Evolutionary conservation across 768 basidiomycete genomes (phyloP).

Genomic region (Pulveroboletus frians): DNA sequence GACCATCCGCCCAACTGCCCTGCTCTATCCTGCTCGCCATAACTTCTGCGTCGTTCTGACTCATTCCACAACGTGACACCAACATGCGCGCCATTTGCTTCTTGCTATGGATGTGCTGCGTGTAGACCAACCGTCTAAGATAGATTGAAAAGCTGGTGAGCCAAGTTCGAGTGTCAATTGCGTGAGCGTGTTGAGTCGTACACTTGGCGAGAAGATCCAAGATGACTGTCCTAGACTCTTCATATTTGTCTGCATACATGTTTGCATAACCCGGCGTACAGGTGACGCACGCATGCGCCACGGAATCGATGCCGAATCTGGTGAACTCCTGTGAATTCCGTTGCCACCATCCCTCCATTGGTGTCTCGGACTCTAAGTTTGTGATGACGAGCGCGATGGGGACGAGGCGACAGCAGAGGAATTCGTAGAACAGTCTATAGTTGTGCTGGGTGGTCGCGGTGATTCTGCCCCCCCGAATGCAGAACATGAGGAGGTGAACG

Average conservation of each 20-base stretch:
- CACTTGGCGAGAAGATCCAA: conserved; percentile 23
- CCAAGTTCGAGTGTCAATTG: conserved; percentile 22
- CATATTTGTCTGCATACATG: conserved; percentile 33
- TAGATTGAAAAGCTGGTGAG: conserved; percentile 21
- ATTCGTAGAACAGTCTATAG: conserved; percentile 35
- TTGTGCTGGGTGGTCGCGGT: conserved; percentile 32
- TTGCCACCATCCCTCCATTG: conserved; percentile 34
- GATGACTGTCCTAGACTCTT: conserved; percentile 29
- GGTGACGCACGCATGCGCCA: conserved; percentile 30
- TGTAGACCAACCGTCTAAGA: conserved; percentile 20
- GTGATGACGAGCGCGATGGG: conserved; percentile 38
- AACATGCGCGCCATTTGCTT: conserved; percentile 26
- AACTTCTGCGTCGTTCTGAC: conserved; percentile 15
- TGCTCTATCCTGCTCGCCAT: conserved; percentile 17
- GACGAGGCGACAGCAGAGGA: conserved; percentile 35
- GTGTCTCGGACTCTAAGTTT: conserved; percentile 32
- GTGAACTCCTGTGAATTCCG: conserved; percentile 24
- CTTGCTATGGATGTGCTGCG: conserved; percentile 15
- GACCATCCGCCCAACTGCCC: neutral
- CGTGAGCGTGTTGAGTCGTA: conserved; percentile 15
- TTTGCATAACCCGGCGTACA: conserved; percentile 29
- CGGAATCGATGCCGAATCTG: conserved; percentile 17
- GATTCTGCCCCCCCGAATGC: conserved; percentile 35
- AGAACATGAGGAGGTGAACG: conserved; percentile 36
- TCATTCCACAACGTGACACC: conserved; percentile 24